A percentile compares a stretch with the other conserved stretches of the same genome.
phyloP scores from a whole-genome alignment of 2,329 filamentous ascomycete genomes.

The Dactylella cylindrospora region DNA sequence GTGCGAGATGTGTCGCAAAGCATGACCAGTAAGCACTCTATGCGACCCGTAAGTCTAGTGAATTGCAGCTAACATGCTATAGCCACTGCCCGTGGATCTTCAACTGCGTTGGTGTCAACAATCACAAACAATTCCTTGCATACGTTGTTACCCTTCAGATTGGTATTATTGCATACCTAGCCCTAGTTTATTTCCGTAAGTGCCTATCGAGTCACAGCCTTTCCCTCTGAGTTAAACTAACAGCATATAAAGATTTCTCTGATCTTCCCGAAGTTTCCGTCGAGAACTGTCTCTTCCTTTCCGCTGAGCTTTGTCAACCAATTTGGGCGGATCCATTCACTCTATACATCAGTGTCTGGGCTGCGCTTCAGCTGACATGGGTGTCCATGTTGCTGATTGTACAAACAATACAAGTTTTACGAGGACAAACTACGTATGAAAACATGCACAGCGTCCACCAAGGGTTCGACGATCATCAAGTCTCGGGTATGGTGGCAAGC shows the following conservation, averaged over 20 bases:
- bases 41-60: not conserved
- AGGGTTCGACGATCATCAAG: slow-evolving; percentile 41
- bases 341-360: slow-evolving; percentile 76
- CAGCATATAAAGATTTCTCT: slow-evolving; percentile 7
- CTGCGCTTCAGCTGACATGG: slow-evolving; percentile 83
- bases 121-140: slow-evolving; percentile 90
- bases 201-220: slow-evolving; percentile 59
- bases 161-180: slow-evolving; percentile 56
- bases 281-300: slow-evolving; percentile 69
- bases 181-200: slow-evolving; percentile 45
- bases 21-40: slow-evolving; percentile 81
- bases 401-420: slow-evolving; percentile 86
- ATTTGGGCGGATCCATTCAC: slow-evolving; percentile 82
- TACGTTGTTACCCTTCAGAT: slow-evolving; percentile 78
- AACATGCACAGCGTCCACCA: slow-evolving; percentile 83
- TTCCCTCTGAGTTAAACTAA: slow-evolving; percentile 55
- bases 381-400: slow-evolving; percentile 96
- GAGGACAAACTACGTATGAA: slow-evolving; percentile 93
- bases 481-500: slow-evolving; percentile 64
- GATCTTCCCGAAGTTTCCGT: slow-evolving; percentile 31
- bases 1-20: slow-evolving; percentile 88
- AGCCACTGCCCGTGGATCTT: slow-evolving; percentile 98
- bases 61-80: slow-evolving; percentile 17
- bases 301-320: slow-evolving; percentile 71
- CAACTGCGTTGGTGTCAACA: slow-evolving; percentile 94